Evolutionary conservation across 192 early-diverging fungal species (phyloP).

Genomic region (Physocladia obscura): DNA sequence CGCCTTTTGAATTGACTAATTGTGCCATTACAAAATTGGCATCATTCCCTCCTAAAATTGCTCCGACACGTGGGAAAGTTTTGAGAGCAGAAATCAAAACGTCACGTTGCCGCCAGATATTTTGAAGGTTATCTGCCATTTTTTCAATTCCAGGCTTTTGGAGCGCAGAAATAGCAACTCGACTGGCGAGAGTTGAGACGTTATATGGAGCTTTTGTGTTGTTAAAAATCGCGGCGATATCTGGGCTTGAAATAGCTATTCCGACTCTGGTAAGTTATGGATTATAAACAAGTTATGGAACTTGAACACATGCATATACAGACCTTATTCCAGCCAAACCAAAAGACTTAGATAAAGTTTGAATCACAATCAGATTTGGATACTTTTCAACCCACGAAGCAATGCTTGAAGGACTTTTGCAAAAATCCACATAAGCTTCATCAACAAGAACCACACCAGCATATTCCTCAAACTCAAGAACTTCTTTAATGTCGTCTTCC

Average conservation of each 20-base stretch:
- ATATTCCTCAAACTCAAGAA: constrained; percentile 70
- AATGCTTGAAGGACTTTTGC: constrained; percentile 67
- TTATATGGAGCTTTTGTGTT: constrained; percentile 99
- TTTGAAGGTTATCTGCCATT: constrained; percentile 64
- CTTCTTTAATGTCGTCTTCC: constrained; percentile 62
- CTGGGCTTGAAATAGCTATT: constrained; percentile 74
- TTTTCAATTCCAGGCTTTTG: constrained; percentile 61
- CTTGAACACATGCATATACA: no score
- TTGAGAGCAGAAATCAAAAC: constrained; percentile 64
- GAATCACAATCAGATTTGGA: constrained; percentile 93
- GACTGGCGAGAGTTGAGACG: constrained; percentile 83
- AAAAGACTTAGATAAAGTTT: constrained; percentile 98
- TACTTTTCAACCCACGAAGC: constrained; percentile 79
- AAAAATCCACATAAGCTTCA: constrained; percentile 97
- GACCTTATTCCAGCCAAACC: constrained; percentile 95
- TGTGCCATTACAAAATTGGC: constrained; percentile 94
- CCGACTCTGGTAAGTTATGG: constrained; percentile 79
- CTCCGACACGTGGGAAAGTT: constrained; percentile 64
- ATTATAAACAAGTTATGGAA: not conserved
- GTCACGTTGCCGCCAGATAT: constrained; percentile 67
- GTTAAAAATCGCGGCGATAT: constrained; percentile 87
- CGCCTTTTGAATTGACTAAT: constrained; percentile 64
- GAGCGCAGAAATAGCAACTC: constrained; percentile 78
- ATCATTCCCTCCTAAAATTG: constrained; percentile 83
- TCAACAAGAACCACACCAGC: constrained; percentile 93